Evolutionary conservation across 2,329 filamentous ascomycete genomes (phyloP).

Genomic region (Colletotrichum euphorbiae): DNA sequence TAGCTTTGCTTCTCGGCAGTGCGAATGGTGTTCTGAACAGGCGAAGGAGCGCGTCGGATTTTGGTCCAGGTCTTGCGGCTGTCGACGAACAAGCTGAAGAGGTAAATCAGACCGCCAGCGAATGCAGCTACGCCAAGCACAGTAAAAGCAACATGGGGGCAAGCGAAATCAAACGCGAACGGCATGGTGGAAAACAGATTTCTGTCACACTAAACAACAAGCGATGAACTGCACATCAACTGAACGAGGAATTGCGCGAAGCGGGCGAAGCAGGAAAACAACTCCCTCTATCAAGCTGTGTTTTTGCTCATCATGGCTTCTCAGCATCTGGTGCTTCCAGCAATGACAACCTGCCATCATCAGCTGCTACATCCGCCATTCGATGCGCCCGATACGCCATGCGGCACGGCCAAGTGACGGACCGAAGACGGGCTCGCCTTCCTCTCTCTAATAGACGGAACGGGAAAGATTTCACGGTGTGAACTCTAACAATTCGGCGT

Average conservation of each 20-base stretch:
- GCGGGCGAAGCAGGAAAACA: too few relatives aligned
- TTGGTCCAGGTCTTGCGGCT: not conserved
- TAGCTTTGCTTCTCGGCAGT: conserved; percentile 41
- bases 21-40: not conserved
- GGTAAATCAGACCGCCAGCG: conserved; percentile 15
- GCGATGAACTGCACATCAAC: not conserved
- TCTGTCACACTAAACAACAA: not conserved
- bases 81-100: conserved; percentile 1
- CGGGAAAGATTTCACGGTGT: conserved; percentile 28
- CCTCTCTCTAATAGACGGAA: conserved; percentile 12
- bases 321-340: not conserved
- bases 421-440: not conserved
- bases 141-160: not conserved
- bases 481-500: conserved; percentile 8
- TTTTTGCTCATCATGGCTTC: not conserved
- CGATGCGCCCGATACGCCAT: conserved; percentile 4
- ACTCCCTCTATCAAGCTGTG: conserved; percentile 3
- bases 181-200: conserved; percentile 10
- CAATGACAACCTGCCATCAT: not conserved
- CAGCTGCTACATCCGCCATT: not conserved
- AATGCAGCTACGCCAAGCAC: conserved; percentile 15
- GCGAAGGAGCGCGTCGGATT: conserved; percentile 11
- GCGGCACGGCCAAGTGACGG: not conserved
- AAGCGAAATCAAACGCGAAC: not conserved
- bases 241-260: conserved; percentile 2